Base-by-base conservation (phyloP, 2,329 filamentous ascomycete species). In the Mycosphaerella sp. region DNA sequence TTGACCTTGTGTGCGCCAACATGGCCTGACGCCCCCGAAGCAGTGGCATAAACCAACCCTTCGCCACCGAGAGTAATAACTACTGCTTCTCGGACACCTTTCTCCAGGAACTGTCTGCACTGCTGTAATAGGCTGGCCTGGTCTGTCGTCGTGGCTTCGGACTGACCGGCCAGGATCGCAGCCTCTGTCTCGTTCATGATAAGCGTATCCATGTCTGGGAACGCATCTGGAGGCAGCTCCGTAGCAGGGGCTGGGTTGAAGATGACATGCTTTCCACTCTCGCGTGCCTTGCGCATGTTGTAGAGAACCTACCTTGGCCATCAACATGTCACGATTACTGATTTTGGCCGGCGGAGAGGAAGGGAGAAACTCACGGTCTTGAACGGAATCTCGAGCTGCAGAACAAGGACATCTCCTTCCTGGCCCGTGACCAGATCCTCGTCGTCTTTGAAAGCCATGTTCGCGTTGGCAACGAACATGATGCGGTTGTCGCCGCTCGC, bases 101-200 rank as follows among this genome's bases (percentile, higher is more conserved):
- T 74, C 6, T 68, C 65, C 36, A 90, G 71, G 68, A 95, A 93
- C 43, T 76, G 72, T 10, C 58, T 48, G 9, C 63, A 60, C 17
- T 68, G 62, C 1, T 77, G 36, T 9, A 60, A 47, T 35, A 67
- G 60, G 76, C 60, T 12, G 68, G 66, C 12, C 70, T 63, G 18
- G 64, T 58, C 35, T 12, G 30, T 13, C 69, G 62, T 41, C 27
- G 46, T 43, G 58, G 66, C 66, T 3, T 66, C 66, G 14, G 61
- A 49, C 21, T 53, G 55, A 1, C 79, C 81, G 0, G 80, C 82
- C 49, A 95, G 77, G 44, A 90, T 79, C 7, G 83, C 79, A 2
- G 89, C 87, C 72, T 96, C 90, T 1, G 85, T 93, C 73, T 96
- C 90, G 65, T 97, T 96, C 62, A 96, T 80, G 44, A 96, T 80